Base-by-base conservation (phyloP, 768 basidiomycete genomes). In the Gloeostereum incarnatum region DNA sequence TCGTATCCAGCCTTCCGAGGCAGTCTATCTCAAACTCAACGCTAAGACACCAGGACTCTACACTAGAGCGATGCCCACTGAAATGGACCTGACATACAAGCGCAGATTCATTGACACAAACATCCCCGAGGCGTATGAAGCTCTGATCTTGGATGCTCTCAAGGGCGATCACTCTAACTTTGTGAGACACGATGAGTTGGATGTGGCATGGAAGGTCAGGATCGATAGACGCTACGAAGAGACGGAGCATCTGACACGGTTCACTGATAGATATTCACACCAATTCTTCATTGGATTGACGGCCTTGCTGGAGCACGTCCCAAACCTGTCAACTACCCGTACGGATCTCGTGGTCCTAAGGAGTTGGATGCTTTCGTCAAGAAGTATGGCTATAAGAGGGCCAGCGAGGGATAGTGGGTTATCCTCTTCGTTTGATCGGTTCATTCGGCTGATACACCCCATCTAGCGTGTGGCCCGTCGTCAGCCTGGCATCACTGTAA, bases 91-190 rank as follows among this genome's bases (percentile, higher is more conserved):
- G 48, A 96, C 94, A 14, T 99, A 98, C 74, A 93, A 94, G 75
- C 73, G 84, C 40, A 80, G 96, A 31, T 99, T 98, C 69, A 63
- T 77, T 27, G 92, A 96, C 44, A 60, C 78, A 35, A 81, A 83
- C 60, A 97, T 99, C 45, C 96, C 96, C 21, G 94, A 96, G 66
- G 94, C 92, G 22, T 94, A 96, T 57, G 89, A 97, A 63, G 82
- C 84, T 7, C 78, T 99, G 43, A 93, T 99, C 54, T 70, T 97
- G 42, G 94, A 99, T 54, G 89, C 90, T 10, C 72, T 99, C 60
- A 87, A 82, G 57, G 94, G 94, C n/a, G 94, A 99, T 54, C 93
- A 97, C 62, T 94, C 91, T 19, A 99, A 99, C 69, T 99, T 99
- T 67, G 94, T 99, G 41, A 80, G 94, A 45, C 76, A 97, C 57